Conservation (phyloP, 1,284 basidiomycete genomes). For the Vanrija sp. region DNA sequence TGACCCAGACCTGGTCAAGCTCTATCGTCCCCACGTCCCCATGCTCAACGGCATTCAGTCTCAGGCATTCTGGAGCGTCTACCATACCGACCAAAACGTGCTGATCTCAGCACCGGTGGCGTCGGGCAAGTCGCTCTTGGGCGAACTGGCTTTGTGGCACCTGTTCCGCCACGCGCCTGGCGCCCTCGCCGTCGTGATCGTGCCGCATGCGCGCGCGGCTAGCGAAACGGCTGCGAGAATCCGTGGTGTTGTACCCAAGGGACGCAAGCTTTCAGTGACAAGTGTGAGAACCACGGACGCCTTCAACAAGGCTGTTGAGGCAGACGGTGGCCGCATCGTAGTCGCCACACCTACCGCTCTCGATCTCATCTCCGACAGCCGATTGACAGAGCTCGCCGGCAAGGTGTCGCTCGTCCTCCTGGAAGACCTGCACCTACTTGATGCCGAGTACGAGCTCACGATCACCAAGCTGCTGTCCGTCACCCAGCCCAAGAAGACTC, state of each 20-base stretch:
- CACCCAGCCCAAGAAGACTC: constrained; percentile 60
- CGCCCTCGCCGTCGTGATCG: constrained; percentile 40
- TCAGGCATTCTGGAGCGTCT: constrained; percentile 79
- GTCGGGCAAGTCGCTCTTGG: constrained; percentile 76
- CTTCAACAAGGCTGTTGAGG: constrained; percentile 19
- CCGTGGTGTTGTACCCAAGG: constrained; percentile 27
- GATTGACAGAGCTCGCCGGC: constrained; percentile 29
- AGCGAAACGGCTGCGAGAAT: constrained; percentile 42
- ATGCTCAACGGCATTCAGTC: constrained; percentile 85
- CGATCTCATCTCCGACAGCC: constrained; percentile 21
- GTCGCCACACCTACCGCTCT: constrained; percentile 47
- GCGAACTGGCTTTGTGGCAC: constrained; percentile 66
- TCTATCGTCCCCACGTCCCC: constrained; percentile 53
- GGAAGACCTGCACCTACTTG: constrained; percentile 82
- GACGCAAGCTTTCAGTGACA: constrained; percentile 26
- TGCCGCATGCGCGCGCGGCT: constrained; percentile 42
- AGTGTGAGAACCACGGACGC: constrained; percentile 27
- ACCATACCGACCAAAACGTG: constrained; percentile 66
- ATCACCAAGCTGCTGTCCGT: constrained; percentile 63
- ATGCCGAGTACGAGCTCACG: constrained; percentile 76
- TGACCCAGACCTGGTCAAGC: constrained; percentile 54
- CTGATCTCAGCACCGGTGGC: constrained; percentile 78
- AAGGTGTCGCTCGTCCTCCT: constrained; percentile 67
- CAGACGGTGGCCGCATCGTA: constrained; percentile 28
- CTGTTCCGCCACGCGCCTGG: constrained; percentile 36